Base-by-base conservation (phyloP, 306 rosid genomes). In the Castanea crenata region DNA sequence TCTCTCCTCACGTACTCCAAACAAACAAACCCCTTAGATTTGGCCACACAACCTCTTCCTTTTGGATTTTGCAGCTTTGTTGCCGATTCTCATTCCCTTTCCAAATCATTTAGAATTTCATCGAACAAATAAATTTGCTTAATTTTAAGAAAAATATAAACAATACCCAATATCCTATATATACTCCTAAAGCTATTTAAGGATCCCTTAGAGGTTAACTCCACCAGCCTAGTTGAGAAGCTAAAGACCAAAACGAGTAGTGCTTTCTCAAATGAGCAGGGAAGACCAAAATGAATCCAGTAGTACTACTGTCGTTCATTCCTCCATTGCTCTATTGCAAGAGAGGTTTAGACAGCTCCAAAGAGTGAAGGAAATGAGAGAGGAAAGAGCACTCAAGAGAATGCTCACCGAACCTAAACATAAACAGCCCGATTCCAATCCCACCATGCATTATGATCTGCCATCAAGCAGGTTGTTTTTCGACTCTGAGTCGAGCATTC, bases 331-430 rank as follows among this genome's bases (percentile, higher is more conserved):
- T 76, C 82, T 96, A 49, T 81, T 96, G 59, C 99, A 93, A 85
- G 96, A 96, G 87, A 91, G 98, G 82, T 96, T 96, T 64, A 87
- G 92, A 72, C 87, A 91, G 76, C 67, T 96, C 31, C 90, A 93
- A 80, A 96, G 92, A 88, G 93, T 82, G 78, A 96, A 91, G 81
- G 92, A 91, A 77, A 91, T 93, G 94, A 93, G 99, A 54, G 91
- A 93, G 52, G 94, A 91, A 70, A 90, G 82, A 76, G 94, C 89
- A 90, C 86, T 87, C 27, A 70, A 79, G 74, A 87, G 84, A 78
- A 71, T 81, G 65, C 76, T 82, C 32, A 79, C 85, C 14, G 86
- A 82, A 69, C 82, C 88, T 27, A 49, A 41, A 41, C 46, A 49
- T 49, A 86, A 83, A 55, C 85, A 86, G 21, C 76, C 74, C 74